phyloP scores from a whole-genome alignment of 2,329 filamentous ascomycete genomes.

The Dryadomyces quercus-mongolicae region DNA sequence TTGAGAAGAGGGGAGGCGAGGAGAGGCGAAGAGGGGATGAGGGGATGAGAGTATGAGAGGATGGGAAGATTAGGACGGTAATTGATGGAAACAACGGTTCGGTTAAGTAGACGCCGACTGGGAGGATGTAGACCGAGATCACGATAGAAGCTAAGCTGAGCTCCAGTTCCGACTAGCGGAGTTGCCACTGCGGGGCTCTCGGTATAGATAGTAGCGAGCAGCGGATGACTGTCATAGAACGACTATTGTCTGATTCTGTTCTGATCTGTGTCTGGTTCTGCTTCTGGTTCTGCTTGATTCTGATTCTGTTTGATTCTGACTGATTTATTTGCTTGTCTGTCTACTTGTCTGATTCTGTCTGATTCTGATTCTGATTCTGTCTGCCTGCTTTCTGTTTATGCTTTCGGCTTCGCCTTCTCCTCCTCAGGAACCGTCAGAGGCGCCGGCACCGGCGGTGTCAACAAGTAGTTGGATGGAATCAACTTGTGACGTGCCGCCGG shows the following conservation, averaged over 20 bases:
- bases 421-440: constrained; percentile 23
- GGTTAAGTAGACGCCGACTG: neutral
- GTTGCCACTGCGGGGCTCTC: neutral
- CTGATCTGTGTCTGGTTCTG: no score
- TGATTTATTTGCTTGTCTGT: neutral
- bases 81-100: neutral
- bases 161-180: no score
- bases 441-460: constrained; percentile 52
- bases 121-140: neutral
- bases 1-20: constrained; percentile 30
- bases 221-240: no score
- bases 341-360: neutral
- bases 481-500: constrained; percentile 58
- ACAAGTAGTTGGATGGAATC: constrained; percentile 60
- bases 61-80: neutral
- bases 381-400: neutral
- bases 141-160: no score
- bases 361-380: neutral
- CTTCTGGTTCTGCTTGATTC: no score
- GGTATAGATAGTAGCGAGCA: neutral
- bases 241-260: no score
- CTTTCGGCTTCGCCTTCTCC: constrained; percentile 8
- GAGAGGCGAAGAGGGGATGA: no score
- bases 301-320: neutral
- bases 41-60: constrained; percentile 17